phyloP scores from a whole-genome alignment of 495 filamentous ascomycete species.

The Xylaria longipes region DNA sequence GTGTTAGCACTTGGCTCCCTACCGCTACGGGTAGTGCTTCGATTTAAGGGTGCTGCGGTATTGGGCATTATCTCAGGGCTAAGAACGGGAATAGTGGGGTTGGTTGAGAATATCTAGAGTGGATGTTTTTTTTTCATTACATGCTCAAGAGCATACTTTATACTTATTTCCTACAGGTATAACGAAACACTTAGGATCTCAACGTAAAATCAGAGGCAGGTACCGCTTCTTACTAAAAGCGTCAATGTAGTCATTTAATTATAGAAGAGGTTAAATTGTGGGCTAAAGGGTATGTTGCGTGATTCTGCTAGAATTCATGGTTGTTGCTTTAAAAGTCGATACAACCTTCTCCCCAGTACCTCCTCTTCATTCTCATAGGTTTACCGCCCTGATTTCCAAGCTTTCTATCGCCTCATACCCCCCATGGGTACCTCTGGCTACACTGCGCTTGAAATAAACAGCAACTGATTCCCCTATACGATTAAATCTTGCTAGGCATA shows the following conservation, averaged over 20 bases:
- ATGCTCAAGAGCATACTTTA: background rate
- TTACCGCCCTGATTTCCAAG: background rate
- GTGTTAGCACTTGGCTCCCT: slow-evolving; percentile 31
- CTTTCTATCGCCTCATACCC: background rate
- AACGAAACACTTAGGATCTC: background rate
- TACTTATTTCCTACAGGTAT: background rate
- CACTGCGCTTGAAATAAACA: no score
- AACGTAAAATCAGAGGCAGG: background rate
- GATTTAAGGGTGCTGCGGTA: background rate
- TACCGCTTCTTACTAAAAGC: background rate
- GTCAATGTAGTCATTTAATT: background rate
- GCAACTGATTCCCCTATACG: background rate
- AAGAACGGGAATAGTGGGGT: background rate
- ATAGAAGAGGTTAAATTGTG: background rate
- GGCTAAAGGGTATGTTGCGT: background rate
- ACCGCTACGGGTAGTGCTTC: slow-evolving; percentile 4
- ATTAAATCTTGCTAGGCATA: background rate
- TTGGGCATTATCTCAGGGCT: background rate
- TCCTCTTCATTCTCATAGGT: background rate
- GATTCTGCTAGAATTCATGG: background rate
- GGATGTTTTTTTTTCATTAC: background rate
- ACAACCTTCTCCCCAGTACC: background rate
- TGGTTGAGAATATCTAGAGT: background rate
- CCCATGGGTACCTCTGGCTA: no score
- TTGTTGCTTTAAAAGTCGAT: background rate